Conservation (phyloP, 352 stramenopile species). For the Phytophthora quininea region DNA sequence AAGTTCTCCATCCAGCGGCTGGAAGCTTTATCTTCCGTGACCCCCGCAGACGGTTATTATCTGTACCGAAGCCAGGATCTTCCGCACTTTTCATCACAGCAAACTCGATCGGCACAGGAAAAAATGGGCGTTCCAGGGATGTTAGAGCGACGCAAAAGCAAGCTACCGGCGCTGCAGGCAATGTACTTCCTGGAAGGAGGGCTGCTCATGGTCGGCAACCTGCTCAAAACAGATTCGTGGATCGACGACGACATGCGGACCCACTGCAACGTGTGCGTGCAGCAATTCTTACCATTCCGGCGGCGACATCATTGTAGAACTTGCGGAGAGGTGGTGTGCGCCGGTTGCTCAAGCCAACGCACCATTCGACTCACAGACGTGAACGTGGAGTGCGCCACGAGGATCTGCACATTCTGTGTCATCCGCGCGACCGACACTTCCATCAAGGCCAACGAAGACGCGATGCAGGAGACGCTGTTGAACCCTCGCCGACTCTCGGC, state of each 20-base stretch:
- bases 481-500: slow-evolving; percentile 23
- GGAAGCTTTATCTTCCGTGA: too few species aligned
- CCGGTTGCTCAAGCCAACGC: slow-evolving; percentile 73
- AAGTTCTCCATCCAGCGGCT: too few species aligned
- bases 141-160: slow-evolving; percentile 19
- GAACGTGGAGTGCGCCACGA: slow-evolving; percentile 79
- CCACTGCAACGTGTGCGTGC: slow-evolving; percentile 83
- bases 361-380: slow-evolving; percentile 77
- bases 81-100: too few species aligned
- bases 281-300: slow-evolving; percentile 83
- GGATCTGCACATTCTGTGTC: slow-evolving; percentile 84
- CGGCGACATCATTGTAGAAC: slow-evolving; percentile 82
- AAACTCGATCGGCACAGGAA: background rate
- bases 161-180: slow-evolving; percentile 42
- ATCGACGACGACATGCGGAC: slow-evolving; percentile 70
- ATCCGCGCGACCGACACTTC: slow-evolving; percentile 76
- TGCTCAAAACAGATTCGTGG: slow-evolving; percentile 74
- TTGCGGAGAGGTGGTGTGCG: slow-evolving; percentile 77
- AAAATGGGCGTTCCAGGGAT: slow-evolving; percentile 26
- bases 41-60: too few species aligned
- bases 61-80: too few species aligned
- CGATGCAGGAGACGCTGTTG: slow-evolving; percentile 37
- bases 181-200: slow-evolving; percentile 84
- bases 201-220: slow-evolving; percentile 69
- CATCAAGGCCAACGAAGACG: slow-evolving; percentile 59